Conservation (phyloP, 805 yeast species). For the Candida oleophila region DNA sequence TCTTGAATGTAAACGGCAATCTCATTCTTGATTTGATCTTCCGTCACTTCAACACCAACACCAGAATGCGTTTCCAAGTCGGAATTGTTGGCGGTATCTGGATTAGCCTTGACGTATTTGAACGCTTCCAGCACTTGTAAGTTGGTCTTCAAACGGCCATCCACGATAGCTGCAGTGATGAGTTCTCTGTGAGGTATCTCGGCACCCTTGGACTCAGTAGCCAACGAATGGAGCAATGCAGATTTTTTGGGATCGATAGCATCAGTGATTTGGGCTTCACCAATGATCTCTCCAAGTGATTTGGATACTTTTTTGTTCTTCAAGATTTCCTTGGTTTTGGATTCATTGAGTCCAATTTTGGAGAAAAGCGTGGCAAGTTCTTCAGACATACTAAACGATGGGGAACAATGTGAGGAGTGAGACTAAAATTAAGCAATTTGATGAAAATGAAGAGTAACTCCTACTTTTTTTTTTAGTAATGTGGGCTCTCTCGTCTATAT, state of each 20-base stretch:
- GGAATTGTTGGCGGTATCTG: slow-evolving; percentile 42
- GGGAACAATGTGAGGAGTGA: neutral
- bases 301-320: slow-evolving; percentile 84
- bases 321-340: slow-evolving; percentile 73
- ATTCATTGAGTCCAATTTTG: slow-evolving; percentile 64
- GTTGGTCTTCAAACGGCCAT: slow-evolving; percentile 61
- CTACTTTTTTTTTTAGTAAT: neutral
- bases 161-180: slow-evolving; percentile 61
- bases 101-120: slow-evolving; percentile 62
- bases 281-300: slow-evolving; percentile 63
- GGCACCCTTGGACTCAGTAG: slow-evolving; percentile 66
- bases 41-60: slow-evolving; percentile 73
- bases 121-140: slow-evolving; percentile 80
- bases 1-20: slow-evolving; percentile 60
- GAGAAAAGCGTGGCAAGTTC: slow-evolving; percentile 32
- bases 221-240: slow-evolving; percentile 73
- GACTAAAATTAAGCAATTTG: no score
- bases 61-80: slow-evolving; percentile 67
- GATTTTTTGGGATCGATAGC: slow-evolving; percentile 58
- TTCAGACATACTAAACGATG: slow-evolving; percentile 18
- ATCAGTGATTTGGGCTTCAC: slow-evolving; percentile 27
- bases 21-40: slow-evolving; percentile 57
- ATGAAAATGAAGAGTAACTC: no score
- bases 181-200: slow-evolving; percentile 47
- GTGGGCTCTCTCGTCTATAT: neutral